Conservation (phyloP, 2,329 filamentous ascomycete genomes). For the Fusarium falciforme region DNA sequence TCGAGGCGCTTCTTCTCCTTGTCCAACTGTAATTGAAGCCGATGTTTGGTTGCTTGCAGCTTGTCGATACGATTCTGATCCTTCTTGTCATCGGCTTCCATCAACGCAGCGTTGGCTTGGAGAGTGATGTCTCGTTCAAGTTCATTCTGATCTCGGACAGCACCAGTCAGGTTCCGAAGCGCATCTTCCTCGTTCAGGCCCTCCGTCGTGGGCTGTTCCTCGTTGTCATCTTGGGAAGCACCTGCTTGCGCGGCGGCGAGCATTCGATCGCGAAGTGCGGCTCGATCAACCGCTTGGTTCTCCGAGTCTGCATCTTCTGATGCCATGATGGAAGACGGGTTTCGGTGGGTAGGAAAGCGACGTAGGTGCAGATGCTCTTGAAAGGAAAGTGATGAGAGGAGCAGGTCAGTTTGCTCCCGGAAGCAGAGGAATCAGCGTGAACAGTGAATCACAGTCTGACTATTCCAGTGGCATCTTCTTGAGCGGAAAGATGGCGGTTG, state of each 20-base stretch:
- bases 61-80: conserved; percentile 73
- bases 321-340: conserved; percentile 39
- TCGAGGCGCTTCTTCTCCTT: conserved; percentile 62
- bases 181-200: conserved; percentile 68
- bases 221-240: conserved; percentile 19
- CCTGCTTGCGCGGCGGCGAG: conserved; percentile 47
- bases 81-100: conserved; percentile 71
- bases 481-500: not conserved
- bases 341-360: not conserved
- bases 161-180: conserved; percentile 71
- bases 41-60: conserved; percentile 64
- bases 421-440: not conserved
- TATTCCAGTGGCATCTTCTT: not conserved
- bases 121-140: conserved; percentile 85
- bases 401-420: not conserved
- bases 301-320: conserved; percentile 36
- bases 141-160: conserved; percentile 87
- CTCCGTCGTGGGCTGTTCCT: conserved; percentile 29
- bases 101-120: conserved; percentile 69
- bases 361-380: not conserved
- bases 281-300: conserved; percentile 39
- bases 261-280: conserved; percentile 45
- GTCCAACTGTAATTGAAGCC: conserved; percentile 73
- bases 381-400: not conserved
- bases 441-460: not conserved